These are phyloP conservation scores for Luffa acutangula DNA, from an alignment of 306 rosid genomes.

Conservation along the genomic window DNA sequence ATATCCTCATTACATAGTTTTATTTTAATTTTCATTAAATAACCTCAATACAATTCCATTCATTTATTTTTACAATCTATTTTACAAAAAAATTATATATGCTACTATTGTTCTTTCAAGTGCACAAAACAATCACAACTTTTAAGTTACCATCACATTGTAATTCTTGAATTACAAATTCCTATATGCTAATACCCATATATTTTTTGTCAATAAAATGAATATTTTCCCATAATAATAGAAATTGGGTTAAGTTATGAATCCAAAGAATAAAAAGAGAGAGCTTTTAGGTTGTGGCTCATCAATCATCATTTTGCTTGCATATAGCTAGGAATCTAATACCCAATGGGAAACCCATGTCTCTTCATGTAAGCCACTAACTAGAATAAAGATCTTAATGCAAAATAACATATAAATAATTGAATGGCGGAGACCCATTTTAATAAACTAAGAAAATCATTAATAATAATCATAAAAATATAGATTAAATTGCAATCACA, in stretches of 20 bases:
- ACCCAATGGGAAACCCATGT: neutral
- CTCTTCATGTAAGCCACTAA: neutral
- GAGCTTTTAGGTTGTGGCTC: neutral
- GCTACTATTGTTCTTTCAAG: too few relatives aligned
- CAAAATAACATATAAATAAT: neutral
- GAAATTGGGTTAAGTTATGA: neutral
- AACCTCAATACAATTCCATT: too few relatives aligned
- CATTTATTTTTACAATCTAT: too few relatives aligned
- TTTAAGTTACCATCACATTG: too few relatives aligned
- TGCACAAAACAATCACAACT: too few relatives aligned
- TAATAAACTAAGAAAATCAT: neutral
- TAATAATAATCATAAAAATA: neutral
- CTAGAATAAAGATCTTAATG: neutral
- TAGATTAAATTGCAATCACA: neutral
- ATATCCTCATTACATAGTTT: too few relatives aligned
- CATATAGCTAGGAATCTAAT: neutral
- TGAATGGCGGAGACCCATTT: neutral
- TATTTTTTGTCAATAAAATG: too few relatives aligned
- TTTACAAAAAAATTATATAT: too few relatives aligned
- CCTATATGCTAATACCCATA: too few relatives aligned
- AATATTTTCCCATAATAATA: too few relatives aligned
- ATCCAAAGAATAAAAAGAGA: neutral
- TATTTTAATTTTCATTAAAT: too few relatives aligned
- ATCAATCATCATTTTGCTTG: neutral
- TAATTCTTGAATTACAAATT: too few relatives aligned